Evolutionary conservation across 257 asterid species (phyloP).

Genomic region (Solanum rostratum): DNA sequence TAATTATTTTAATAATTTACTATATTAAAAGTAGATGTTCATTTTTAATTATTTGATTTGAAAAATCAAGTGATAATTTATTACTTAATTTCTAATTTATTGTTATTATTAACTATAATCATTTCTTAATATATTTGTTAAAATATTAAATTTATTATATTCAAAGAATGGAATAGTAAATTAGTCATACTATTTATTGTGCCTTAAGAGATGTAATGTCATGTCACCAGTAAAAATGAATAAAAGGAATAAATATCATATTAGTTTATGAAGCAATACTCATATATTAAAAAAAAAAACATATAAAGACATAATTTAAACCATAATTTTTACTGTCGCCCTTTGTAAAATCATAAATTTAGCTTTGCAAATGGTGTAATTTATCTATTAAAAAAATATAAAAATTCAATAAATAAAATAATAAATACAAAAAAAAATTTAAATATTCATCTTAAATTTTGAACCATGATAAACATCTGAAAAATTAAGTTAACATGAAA

Average conservation of each 20-base stretch:
- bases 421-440: too few relatives aligned
- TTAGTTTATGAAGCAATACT: not conserved
- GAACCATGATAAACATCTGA: too few relatives aligned
- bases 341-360: too few relatives aligned
- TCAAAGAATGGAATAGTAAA: not conserved
- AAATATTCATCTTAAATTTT: too few relatives aligned
- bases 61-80: not conserved
- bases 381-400: too few relatives aligned
- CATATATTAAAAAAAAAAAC: too few relatives aligned
- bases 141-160: not conserved
- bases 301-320: too few relatives aligned
- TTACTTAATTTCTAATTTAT: not conserved
- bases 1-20: not conserved
- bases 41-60: rapidly evolving
- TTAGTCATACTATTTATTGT: not conserved
- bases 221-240: not conserved
- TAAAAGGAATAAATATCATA: not conserved
- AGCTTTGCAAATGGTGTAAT: too few relatives aligned
- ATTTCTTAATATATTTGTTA: rapidly evolving
- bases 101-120: not conserved
- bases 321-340: too few relatives aligned
- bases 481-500: too few relatives aligned
- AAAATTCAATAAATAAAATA: too few relatives aligned
- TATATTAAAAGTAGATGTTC: too few relatives aligned
- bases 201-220: not conserved